Conservation (phyloP, 1,284 basidiomycete species). For the Ganoderma resinaceum region DNA sequence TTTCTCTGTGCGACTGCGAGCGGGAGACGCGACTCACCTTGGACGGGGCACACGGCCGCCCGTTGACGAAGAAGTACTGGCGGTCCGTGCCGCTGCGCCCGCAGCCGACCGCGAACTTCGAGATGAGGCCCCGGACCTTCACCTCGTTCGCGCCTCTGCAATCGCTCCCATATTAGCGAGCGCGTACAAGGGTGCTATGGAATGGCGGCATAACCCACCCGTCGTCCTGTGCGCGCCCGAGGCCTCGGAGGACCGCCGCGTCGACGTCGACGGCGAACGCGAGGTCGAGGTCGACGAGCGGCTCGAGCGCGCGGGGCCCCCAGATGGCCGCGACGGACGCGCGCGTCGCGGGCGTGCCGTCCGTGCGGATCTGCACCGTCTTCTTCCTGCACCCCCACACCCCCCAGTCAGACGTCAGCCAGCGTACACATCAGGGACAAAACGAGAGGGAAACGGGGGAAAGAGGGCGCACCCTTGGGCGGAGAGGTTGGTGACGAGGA, state of each 20-base stretch:
- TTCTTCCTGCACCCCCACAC: too few species aligned
- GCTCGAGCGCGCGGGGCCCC: conserved; percentile 66
- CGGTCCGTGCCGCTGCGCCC: conserved; percentile 85
- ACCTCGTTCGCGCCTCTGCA: conserved; percentile 44
- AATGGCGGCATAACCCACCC: conserved; percentile 30
- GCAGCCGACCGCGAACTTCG: conserved; percentile 74
- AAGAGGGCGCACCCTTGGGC: conserved; percentile 69
- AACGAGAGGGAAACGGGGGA: neutral
- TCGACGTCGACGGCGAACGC: conserved; percentile 74
- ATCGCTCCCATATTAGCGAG: neutral
- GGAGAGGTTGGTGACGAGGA: conserved; percentile 79
- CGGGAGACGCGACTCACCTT: conserved; percentile 63
- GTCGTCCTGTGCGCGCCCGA: conserved; percentile 33
- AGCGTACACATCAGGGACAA: too few species aligned
- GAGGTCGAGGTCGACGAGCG: conserved; percentile 74
- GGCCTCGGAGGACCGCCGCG: conserved; percentile 49
- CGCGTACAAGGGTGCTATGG: neutral
- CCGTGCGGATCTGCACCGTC: conserved; percentile 76
- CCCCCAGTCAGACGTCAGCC: too few species aligned
- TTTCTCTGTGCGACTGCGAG: too few species aligned
- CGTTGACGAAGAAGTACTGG: conserved; percentile 96
- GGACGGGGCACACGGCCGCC: conserved; percentile 83
- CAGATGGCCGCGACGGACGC: conserved; percentile 83
- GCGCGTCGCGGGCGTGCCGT: conserved; percentile 67
- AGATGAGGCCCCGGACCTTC: conserved; percentile 78